Conservation (phyloP, 495 filamentous ascomycete genomes). For the Daldinia caldariorum region DNA sequence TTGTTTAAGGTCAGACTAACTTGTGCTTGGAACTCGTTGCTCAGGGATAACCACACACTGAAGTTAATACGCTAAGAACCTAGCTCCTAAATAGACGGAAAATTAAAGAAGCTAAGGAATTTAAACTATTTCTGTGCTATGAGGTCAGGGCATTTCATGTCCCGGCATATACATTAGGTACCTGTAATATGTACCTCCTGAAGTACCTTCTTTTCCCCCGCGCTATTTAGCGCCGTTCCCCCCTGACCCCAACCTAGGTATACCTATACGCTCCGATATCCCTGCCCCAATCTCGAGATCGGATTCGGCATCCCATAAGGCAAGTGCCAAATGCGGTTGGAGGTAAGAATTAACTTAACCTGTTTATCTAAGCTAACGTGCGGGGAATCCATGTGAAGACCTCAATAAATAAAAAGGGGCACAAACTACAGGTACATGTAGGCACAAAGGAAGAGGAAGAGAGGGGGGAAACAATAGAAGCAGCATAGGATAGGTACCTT, state of each 20-base stretch:
- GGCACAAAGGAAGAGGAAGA: too few species aligned
- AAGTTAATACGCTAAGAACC: too few species aligned
- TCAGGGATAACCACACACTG: neutral
- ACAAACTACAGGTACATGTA: constrained; percentile 5
- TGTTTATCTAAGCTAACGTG: constrained; percentile 36
- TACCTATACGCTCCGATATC: constrained; percentile 29
- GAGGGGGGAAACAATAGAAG: too few species aligned
- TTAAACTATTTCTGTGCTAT: constrained; percentile 13
- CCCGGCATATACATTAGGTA: neutral
- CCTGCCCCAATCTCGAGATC: constrained; percentile 2
- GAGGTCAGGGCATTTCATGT: constrained; percentile 7
- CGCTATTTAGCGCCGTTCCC: constrained; percentile 24
- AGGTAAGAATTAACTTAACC: constrained; percentile 15
- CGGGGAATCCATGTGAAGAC: constrained; percentile 40
- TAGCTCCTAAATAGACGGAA: neutral
- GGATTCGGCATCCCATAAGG: constrained; percentile 6
- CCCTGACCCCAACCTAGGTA: constrained; percentile 33
- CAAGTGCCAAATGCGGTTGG: neutral
- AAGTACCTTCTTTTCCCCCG: neutral
- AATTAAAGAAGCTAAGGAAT: constrained; percentile 7
- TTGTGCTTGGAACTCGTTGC: neutral
- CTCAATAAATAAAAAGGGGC: neutral
- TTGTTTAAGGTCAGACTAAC: constrained; percentile 13
- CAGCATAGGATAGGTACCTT: too few species aligned
- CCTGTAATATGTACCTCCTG: too few species aligned